phyloP scores from a whole-genome alignment of 148 eudicot genomes.

The Rhododendron griersonianum region DNA sequence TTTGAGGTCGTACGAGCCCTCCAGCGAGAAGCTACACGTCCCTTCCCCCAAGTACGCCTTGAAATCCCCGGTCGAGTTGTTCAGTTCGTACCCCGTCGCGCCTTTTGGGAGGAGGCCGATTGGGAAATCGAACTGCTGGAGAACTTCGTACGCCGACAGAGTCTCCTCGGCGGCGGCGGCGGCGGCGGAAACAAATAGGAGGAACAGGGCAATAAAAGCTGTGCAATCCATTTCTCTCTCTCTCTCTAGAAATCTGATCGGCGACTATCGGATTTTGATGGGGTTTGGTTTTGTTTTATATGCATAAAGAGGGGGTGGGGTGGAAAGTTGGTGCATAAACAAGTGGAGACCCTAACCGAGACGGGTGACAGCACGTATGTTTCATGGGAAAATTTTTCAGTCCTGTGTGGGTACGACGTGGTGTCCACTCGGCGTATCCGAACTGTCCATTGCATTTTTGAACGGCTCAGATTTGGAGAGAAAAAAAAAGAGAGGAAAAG shows the following conservation, averaged over 20 bases:
- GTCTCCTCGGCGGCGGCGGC: conserved; percentile 6
- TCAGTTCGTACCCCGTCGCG: conserved; percentile 40
- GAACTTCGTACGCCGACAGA: conserved; percentile 41
- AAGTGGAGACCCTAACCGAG: not conserved
- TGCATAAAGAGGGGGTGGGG: not conserved
- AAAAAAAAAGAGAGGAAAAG: too few relatives aligned
- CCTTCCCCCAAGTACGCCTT: conserved; percentile 20
- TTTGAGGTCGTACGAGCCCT: conserved; percentile 40
- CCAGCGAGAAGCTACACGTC: conserved; percentile 37
- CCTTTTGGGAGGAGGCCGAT: conserved; percentile 55
- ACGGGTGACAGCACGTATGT: not conserved
- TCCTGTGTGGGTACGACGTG: too few relatives aligned
- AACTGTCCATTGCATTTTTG: too few relatives aligned
- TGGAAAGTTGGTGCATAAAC: not conserved
- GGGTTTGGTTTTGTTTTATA: not conserved
- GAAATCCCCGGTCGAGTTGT: conserved; percentile 46
- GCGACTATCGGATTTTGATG: too few relatives aligned
- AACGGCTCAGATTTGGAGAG: accelerated
- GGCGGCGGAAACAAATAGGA: conserved; percentile 7
- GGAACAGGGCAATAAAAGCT: not conserved
- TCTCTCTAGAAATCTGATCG: not conserved
- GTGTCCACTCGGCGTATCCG: accelerated
- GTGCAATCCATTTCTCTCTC: conserved; percentile 3
- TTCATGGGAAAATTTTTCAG: not conserved
- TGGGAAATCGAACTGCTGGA: conserved; percentile 45